Evolutionary conservation across 306 rosid genomes (phyloP), one percentile per base, ranked within the genome.

Genomic region (Boehmeria nivea): DNA sequence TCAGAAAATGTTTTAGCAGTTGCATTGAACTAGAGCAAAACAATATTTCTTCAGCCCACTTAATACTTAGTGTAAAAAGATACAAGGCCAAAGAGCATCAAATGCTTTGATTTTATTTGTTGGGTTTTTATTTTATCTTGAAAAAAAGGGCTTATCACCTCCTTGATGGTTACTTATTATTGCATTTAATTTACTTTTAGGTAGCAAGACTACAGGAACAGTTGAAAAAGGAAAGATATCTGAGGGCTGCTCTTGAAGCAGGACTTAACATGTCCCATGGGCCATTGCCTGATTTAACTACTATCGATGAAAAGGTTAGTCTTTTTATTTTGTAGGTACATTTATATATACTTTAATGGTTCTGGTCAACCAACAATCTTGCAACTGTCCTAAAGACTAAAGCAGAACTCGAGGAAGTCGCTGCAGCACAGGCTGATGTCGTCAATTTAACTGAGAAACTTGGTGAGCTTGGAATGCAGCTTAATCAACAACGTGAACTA

Each of bases 181-280:
- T 57, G 51, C 38, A 49, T 62, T 15, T 33, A 23, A 43, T 36
- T 24, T 38, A 24, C 66, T 37, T 49, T 54, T 70, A 91, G 99
- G 85, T 91, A 44, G 89, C 76, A 54, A 81, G 69, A 72, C 69
- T 91, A 52, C 83, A 77, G 44, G 94, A 77, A 65, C 83, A 75
- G 76, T 63, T 93, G 77, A 71, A 53, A 65, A 86, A 70, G 77
- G 93, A 82, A 59, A 85, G 72, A 76, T 82, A 76, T 72, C 69
- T 72, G 64, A 70, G 72, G 69, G 69, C 52, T 67, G 83, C 71
- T 71, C 80, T 81, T 55, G 89, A 82, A 74, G 77, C 79, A 68
- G 87, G 83, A 57, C 76, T 70, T 25, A 62, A 75, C 54, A 60
- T 65, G 48, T 56, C 70, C 27, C 73, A 63, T 27, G 80, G 73